A percentile compares a stretch with the other conserved stretches of the same genome.
These are phyloP conservation scores for Prunus padus DNA, from an alignment of 306 rosid species.

Conservation along the genomic window DNA sequence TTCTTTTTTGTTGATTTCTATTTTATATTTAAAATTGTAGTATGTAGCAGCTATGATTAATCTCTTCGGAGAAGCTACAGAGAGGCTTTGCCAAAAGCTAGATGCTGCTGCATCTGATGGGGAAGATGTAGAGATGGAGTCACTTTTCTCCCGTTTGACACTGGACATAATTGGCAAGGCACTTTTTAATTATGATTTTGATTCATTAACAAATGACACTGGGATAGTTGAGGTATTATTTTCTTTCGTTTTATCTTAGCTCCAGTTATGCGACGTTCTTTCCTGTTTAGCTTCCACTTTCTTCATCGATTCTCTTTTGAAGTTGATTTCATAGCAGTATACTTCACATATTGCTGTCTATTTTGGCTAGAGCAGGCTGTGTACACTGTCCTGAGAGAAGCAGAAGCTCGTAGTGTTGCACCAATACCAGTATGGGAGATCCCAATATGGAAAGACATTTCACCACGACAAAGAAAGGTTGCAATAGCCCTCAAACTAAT, in stretches of 20 bases:
- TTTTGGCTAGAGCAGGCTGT: conserved; percentile 78
- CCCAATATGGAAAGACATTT: conserved; percentile 96
- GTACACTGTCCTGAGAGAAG: conserved; percentile 89
- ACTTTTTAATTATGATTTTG: conserved; percentile 93
- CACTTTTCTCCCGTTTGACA: conserved; percentile 93
- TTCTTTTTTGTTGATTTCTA: conserved; percentile 28
- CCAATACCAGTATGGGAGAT: conserved; percentile 96
- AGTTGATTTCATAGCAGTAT: conserved; percentile 14
- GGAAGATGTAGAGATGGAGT: conserved; percentile 96
- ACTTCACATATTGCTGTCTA: conserved; percentile 29
- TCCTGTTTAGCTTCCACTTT: conserved; percentile 12
- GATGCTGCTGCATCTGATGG: conserved; percentile 82
- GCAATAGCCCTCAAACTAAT: conserved; percentile 80
- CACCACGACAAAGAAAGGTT: conserved; percentile 85
- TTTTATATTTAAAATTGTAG: conserved; percentile 42
- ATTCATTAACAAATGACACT: conserved; percentile 80
- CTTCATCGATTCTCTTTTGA: conserved; percentile 21
- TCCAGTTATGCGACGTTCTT: conserved; percentile 16
- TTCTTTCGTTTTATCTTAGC: conserved; percentile 13
- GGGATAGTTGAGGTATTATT: conserved; percentile 88
- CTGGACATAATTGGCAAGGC: conserved; percentile 94
- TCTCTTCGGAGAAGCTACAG: conserved; percentile 95
- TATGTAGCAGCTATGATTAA: conserved; percentile 89
- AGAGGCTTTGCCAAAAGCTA: conserved; percentile 88
- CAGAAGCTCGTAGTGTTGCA: conserved; percentile 88